phyloP scores from a whole-genome alignment of 2,329 filamentous ascomycete genomes.

The Colletotrichum noveboracense region DNA sequence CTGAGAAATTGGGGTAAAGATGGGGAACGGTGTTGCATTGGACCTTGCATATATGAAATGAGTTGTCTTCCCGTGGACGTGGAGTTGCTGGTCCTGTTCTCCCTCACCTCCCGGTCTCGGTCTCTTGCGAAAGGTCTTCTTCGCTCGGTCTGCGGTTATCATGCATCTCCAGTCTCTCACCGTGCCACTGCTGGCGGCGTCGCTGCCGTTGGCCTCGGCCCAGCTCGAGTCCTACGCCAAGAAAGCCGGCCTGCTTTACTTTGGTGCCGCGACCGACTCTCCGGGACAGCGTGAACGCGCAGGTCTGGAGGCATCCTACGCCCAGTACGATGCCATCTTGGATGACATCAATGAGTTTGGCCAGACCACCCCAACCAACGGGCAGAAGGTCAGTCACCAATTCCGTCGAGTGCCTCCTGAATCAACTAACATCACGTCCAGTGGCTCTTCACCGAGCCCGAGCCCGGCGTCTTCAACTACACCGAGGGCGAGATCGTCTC shows the following conservation, averaged over 20 bases:
- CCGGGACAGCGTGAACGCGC: conserved; percentile 41
- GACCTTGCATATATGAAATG: conserved; percentile 21
- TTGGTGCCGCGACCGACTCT: conserved; percentile 66
- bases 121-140: not conserved
- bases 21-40: not conserved
- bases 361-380: conserved; percentile 65
- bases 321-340: conserved; percentile 58
- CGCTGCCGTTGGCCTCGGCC: conserved; percentile 31
- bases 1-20: conserved; percentile 3
- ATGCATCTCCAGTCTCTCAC: conserved; percentile 28
- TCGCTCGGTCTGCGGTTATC: not conserved
- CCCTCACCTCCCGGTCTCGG: not conserved
- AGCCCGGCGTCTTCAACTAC: conserved; percentile 64
- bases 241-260: conserved; percentile 61
- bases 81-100: not conserved
- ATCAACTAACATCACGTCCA: conserved; percentile 14
- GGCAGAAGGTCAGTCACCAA: conserved; percentile 47
- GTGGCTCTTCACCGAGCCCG: conserved; percentile 66
- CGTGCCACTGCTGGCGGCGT: conserved; percentile 31
- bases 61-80: not conserved
- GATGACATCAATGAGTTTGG: conserved; percentile 62
- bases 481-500: conserved; percentile 59
- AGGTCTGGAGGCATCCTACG: conserved; percentile 55
- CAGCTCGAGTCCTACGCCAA: conserved; percentile 55
- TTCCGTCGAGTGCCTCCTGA: not conserved